Conservation (phyloP, 495 filamentous ascomycete species). For the Lasiosphaeria ovina region DNA sequence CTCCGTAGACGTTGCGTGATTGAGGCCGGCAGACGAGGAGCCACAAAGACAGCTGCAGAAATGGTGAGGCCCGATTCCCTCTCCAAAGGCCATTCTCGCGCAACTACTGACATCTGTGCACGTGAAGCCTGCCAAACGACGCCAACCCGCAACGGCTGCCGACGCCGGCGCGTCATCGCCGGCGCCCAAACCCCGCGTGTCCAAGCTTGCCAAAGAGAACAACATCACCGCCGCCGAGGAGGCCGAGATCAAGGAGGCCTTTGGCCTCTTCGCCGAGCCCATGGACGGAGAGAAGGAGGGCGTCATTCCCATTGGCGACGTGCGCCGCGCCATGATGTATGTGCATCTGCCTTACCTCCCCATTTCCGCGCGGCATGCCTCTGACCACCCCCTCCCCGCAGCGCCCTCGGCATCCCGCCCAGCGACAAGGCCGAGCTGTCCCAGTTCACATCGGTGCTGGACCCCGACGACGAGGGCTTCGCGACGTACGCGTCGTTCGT, state of each 20-base stretch:
- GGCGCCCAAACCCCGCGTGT: slow-evolving; percentile 46
- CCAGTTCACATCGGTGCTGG: slow-evolving; percentile 72
- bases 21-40: no score
- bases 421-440: slow-evolving; percentile 61
- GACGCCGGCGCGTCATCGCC: slow-evolving; percentile 21
- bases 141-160: slow-evolving; percentile 26
- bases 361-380: neutral
- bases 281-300: slow-evolving; percentile 67
- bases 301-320: slow-evolving; percentile 72
- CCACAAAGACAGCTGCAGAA: no score
- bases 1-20: no score
- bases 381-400: slow-evolving; percentile 31
- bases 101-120: neutral
- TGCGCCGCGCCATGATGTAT: slow-evolving; percentile 80
- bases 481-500: slow-evolving; percentile 75
- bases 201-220: slow-evolving; percentile 87
- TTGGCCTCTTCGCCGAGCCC: slow-evolving; percentile 72
- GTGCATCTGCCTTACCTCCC: slow-evolving; percentile 19
- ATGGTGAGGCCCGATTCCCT: no score
- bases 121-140: slow-evolving; percentile 42
- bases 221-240: slow-evolving; percentile 80
- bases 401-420: slow-evolving; percentile 72
- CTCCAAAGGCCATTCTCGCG: neutral
- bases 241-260: slow-evolving; percentile 85
- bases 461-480: slow-evolving; percentile 76